phyloP scores from a whole-genome alignment of 208 protist genomes.

The Hexamita inflata region DNA sequence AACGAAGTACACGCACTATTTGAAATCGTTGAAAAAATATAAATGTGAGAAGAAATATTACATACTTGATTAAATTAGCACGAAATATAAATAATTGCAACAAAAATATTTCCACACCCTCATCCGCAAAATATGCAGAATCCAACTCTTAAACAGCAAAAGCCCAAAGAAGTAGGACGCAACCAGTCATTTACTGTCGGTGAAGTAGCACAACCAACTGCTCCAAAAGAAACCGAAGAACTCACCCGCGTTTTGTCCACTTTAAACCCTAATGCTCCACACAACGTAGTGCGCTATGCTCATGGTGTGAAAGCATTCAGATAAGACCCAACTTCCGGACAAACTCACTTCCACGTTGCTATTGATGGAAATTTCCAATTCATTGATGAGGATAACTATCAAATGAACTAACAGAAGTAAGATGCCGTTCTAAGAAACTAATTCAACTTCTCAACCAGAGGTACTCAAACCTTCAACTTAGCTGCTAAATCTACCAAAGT shows the following conservation, averaged over 20 bases:
- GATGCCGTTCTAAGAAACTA: neutral
- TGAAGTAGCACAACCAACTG: too few species aligned
- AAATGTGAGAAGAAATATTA: too few species aligned
- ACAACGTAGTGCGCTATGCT: neutral
- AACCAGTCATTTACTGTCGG: too few species aligned
- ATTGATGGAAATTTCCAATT: constrained; percentile 8
- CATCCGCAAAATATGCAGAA: too few species aligned
- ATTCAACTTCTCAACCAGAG: constrained; percentile 20
- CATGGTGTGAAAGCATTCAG: neutral
- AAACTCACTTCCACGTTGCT: constrained; percentile 12
- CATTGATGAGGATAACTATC: neutral
- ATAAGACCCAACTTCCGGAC: neutral
- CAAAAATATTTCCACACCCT: too few species aligned
- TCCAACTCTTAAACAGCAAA: too few species aligned
- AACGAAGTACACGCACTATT: too few species aligned
- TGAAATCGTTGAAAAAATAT: too few species aligned
- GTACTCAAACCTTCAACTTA: neutral
- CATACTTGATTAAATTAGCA: too few species aligned
- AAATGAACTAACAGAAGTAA: neutral
- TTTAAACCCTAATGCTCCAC: constrained; percentile 3
- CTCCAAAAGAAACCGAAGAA: too few species aligned
- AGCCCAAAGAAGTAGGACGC: too few species aligned
- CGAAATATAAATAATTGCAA: too few species aligned
- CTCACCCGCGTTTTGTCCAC: neutral
- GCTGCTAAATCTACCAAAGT: neutral